Percentiles rank a stretch among this genome's conserved stretches.
These are phyloP conservation scores for Sarocladium strictum DNA, from an alignment of 2,329 filamentous ascomycete genomes.

Conservation along the genomic window DNA sequence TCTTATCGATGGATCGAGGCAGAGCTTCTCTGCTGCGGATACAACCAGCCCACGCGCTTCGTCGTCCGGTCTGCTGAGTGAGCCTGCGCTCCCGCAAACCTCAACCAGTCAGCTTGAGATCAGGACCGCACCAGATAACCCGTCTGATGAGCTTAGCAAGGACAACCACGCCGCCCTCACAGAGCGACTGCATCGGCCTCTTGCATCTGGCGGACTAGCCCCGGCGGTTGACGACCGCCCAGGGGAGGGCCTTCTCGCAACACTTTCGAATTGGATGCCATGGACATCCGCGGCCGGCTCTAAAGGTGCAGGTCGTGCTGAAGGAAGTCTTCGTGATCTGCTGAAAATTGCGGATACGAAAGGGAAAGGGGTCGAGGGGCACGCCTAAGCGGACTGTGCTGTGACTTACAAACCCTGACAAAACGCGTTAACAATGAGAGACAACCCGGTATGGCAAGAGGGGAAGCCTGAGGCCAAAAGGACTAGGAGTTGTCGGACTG, in stretches of 20 bases:
- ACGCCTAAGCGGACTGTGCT: background rate
- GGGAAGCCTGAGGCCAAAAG: too few species aligned
- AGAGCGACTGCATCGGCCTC: slow-evolving; percentile 10
- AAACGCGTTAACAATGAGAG: background rate
- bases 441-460: too few species aligned
- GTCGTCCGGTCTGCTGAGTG: slow-evolving; percentile 41
- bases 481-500: too few species aligned
- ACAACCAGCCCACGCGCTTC: slow-evolving; percentile 25
- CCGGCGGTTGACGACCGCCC: slow-evolving; percentile 12
- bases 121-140: slow-evolving; percentile 25
- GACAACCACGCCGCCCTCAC: slow-evolving; percentile 13
- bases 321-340: slow-evolving; percentile 49
- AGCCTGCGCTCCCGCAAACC: slow-evolving; percentile 51
- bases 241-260: slow-evolving; percentile 14
- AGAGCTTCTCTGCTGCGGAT: slow-evolving; percentile 23
- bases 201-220: background rate
- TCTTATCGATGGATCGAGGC: slow-evolving; percentile 30
- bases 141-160: slow-evolving; percentile 14
- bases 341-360: slow-evolving; percentile 27
- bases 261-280: slow-evolving; percentile 15
- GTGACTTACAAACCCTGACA: too few species aligned
- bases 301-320: slow-evolving; percentile 40
- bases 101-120: slow-evolving; percentile 46
- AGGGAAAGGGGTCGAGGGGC: slow-evolving; percentile 26
- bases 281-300: slow-evolving; percentile 17